Base-by-base conservation (phyloP, 129 eudicot genomes). In the Chrysanthemum seticuspe region DNA sequence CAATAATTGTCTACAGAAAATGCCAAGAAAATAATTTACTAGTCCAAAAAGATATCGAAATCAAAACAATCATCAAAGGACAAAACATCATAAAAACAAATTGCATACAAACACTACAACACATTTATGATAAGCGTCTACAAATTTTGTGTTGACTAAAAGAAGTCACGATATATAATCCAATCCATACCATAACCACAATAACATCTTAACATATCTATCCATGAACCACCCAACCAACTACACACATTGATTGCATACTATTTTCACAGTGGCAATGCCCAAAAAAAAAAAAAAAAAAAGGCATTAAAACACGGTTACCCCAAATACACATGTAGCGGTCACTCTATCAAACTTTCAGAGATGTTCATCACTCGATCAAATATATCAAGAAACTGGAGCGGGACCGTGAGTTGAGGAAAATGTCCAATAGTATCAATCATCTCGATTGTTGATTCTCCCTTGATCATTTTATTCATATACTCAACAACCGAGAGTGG, bases 381-480 rank as follows among this genome's bases (percentile, higher is more conserved):
- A 64, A 94, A 54, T 58, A 90, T 83, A 29, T 88, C 74, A 6
- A 90, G 85, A 76, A 94, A 80, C 82, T 87, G 79, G 49, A 52
- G 19, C 60, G 83, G 93, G 9, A 85, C 88, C 2, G 96, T 90
- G 55, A 94, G 83, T 8, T 90, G 97, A 13, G 98, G 98, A 55
- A 94, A 94, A 72, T 94, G 98, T n/a, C 98, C 98, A n/a, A 67
- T 67, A 3, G 84, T 83, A 51, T 94, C 88, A 15, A 94, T 76
- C 6, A 82, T 84, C 81, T 84, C 86, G 31, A 90, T 78, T 18
- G 70, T 73, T 6, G 96, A 82, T 77, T 84, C 71, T 1, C 82
- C 90, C 68, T 76, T 84, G 54, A 89, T 84, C 73, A 68, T 90
- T 67, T 66, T 78, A 10, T 76, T 85, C 92, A 94, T 90, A 80